Conservation (phyloP, 371 early-diverging fungal species). For the Sporodiniella umbellata region DNA sequence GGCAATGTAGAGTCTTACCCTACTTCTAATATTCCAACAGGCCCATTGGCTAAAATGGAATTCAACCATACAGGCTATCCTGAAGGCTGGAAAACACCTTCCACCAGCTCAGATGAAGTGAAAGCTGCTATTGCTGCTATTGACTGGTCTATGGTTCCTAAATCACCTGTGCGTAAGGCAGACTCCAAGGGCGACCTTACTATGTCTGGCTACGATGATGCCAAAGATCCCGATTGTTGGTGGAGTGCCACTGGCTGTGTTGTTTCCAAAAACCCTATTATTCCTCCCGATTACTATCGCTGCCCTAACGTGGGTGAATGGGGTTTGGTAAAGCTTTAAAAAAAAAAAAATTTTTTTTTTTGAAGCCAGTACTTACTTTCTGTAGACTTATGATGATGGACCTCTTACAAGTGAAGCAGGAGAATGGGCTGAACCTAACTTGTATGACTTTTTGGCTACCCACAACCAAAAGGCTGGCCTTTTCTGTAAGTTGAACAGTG, state of each 20-base stretch:
- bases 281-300: conserved; percentile 37
- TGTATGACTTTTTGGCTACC: conserved; percentile 41
- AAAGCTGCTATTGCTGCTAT: conserved; percentile 34
- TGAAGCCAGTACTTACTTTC: not conserved
- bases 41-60: conserved; percentile 16
- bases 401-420: conserved; percentile 29
- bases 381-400: conserved; percentile 32
- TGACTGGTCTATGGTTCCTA: conserved; percentile 43
- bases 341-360: conserved; percentile 12
- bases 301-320: conserved; percentile 43
- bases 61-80: conserved; percentile 30
- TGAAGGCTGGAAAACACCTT: conserved; percentile 31
- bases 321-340: conserved; percentile 31
- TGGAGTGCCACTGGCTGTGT: conserved; percentile 38
- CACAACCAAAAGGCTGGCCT: conserved; percentile 21
- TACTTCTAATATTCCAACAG: conserved; percentile 25
- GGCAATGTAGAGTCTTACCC: conserved; percentile 22
- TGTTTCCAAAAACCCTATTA: conserved; percentile 30
- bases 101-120: conserved; percentile 31
- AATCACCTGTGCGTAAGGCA: conserved; percentile 25
- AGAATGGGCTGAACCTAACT: conserved; percentile 32
- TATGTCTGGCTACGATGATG: conserved; percentile 19
- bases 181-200: conserved; percentile 17
- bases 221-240: conserved; percentile 28
- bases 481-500: conserved; percentile 12